These are phyloP conservation scores for Termitomyces sp. DNA, from an alignment of 768 basidiomycete species.

Conservation along the genomic window DNA sequence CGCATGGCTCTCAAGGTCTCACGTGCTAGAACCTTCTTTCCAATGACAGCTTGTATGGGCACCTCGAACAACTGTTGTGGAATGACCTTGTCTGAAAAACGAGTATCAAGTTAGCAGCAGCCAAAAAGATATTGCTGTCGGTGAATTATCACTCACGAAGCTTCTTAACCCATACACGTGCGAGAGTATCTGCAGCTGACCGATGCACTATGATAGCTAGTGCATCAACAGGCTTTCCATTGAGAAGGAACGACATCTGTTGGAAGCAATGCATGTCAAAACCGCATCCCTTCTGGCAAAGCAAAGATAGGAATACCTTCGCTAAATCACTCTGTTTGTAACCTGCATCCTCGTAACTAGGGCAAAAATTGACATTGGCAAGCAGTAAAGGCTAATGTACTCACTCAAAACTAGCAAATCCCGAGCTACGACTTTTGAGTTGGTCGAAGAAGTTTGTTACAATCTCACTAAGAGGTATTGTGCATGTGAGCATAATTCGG, in stretches of 20 bases:
- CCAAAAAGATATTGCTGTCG: background rate
- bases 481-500: conserved; percentile 77
- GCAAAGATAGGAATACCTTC: conserved; percentile 49
- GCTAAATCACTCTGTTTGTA: conserved; percentile 77
- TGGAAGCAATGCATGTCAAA: background rate
- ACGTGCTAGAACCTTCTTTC: conserved; percentile 81
- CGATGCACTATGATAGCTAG: conserved; percentile 88
- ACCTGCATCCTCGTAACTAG: conserved; percentile 93
- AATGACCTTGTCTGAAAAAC: conserved; percentile 73
- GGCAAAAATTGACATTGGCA: conserved; percentile 2
- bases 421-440: conserved; percentile 88
- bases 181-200: conserved; percentile 69
- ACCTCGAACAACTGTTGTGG: conserved; percentile 92
- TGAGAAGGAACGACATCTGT: conserved; percentile 89
- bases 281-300: background rate
- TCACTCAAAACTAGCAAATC: conserved; percentile 89
- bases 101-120: background rate
- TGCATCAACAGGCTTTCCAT: conserved; percentile 87
- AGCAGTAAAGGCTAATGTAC: conserved; percentile 15
- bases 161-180: conserved; percentile 85
- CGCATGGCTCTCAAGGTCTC: conserved; percentile 84
- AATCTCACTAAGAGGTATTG: conserved; percentile 86
- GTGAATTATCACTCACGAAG: conserved; percentile 56
- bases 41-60: conserved; percentile 90
- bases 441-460: conserved; percentile 95